Percentiles rank a stretch among this genome's conserved stretches.
Conservation (phyloP, 2,329 filamentous ascomycete species). For the Capronia coronata region DNA sequence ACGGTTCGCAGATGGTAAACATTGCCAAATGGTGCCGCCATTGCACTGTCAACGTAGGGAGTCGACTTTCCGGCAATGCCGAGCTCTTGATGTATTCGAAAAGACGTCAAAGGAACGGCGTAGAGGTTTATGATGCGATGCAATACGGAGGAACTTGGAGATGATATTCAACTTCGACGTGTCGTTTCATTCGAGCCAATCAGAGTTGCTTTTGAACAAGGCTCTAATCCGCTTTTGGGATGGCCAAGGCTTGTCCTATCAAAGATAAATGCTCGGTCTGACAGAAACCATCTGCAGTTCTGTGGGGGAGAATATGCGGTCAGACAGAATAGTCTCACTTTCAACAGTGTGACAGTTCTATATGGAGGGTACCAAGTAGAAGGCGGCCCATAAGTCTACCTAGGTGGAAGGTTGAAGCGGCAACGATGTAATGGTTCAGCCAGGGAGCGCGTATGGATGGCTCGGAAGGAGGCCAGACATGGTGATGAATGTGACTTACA, state of each 20-base stretch:
- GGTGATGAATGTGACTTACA: too few species aligned
- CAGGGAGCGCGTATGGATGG: too few species aligned
- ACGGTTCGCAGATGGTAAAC: conserved; percentile 80
- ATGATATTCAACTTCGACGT: background rate
- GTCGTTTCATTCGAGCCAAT: background rate
- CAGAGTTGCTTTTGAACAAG: background rate
- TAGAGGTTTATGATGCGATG: background rate
- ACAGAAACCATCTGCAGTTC: background rate
- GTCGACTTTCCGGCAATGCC: too few species aligned
- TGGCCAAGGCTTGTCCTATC: background rate
- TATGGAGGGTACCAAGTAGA: too few species aligned
- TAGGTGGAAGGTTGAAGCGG: too few species aligned
- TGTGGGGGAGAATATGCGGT: background rate
- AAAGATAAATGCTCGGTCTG: background rate
- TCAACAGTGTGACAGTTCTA: too few species aligned
- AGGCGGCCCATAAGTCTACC: too few species aligned
- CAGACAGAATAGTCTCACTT: background rate
- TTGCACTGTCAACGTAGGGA: background rate
- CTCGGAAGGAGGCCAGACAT: too few species aligned
- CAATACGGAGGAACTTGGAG: background rate
- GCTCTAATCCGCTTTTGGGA: background rate
- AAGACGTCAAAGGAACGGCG: too few species aligned
- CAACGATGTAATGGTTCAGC: too few species aligned
- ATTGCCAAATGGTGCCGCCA: conserved; percentile 53
- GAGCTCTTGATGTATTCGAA: too few species aligned